phyloP scores from a whole-genome alignment of 2,329 filamentous ascomycete genomes.

The Lasiodiplodia sp. region DNA sequence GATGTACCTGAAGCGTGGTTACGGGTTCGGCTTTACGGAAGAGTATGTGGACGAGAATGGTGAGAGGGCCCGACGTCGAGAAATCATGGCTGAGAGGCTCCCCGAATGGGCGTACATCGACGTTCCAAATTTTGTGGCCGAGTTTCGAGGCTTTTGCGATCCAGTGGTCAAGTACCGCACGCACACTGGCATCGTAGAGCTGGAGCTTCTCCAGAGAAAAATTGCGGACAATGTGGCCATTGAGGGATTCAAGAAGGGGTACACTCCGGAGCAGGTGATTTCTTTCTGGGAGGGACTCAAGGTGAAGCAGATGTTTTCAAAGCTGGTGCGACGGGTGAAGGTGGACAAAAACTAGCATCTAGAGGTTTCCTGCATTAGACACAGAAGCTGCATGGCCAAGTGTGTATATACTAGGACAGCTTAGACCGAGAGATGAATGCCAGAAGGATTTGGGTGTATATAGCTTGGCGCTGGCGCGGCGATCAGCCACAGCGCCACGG shows the following conservation, averaged over 20 bases:
- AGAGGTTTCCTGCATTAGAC: not conserved
- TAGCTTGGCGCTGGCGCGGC: not conserved
- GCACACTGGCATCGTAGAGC: conserved; percentile 16
- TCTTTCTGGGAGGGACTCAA: too few relatives aligned
- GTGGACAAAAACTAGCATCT: not conserved
- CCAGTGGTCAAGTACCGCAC: conserved; percentile 18
- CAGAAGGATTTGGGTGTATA: not conserved
- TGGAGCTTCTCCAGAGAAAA: not conserved
- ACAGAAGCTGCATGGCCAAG: not conserved
- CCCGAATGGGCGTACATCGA: not conserved
- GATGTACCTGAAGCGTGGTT: conserved; percentile 1
- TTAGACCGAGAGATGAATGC: not conserved
- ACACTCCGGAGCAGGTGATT: too few relatives aligned
- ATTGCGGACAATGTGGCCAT: not conserved
- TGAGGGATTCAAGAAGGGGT: not conserved
- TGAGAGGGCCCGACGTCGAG: not conserved
- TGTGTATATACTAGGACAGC: not conserved
- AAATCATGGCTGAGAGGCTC: not conserved
- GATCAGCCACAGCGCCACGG: not conserved
- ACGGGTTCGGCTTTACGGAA: conserved; percentile 1
- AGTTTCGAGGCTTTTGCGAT: conserved; percentile 7
- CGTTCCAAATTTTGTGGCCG: conserved; percentile 12
- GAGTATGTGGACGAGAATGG: not conserved
- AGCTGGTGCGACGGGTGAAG: too few relatives aligned
- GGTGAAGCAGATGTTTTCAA: too few relatives aligned